Evolutionary conservation across 2,329 filamentous ascomycete species (phyloP).

Genomic region (Coleophoma crateriformis): DNA sequence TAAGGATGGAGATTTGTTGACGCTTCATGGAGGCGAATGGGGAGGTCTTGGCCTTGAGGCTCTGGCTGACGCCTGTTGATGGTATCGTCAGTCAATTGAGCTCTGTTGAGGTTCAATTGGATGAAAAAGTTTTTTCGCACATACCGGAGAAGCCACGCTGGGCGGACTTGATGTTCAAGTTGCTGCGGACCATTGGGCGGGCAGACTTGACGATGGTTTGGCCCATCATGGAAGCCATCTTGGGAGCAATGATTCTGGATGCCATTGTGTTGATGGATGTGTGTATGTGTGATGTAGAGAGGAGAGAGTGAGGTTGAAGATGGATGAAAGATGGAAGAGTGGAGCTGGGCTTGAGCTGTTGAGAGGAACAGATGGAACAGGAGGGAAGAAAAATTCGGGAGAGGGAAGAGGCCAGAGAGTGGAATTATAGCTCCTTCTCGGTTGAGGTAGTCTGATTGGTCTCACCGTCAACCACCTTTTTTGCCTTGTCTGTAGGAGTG

Average conservation of each 20-base stretch:
- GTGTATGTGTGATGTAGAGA: constrained; percentile 11
- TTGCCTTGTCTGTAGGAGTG: background rate
- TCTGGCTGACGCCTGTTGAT: constrained; percentile 31
- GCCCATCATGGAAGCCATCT: constrained; percentile 69
- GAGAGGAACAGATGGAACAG: background rate
- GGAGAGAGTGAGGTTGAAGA: constrained; percentile 5
- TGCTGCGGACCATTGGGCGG: constrained; percentile 66
- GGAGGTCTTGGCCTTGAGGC: constrained; percentile 16
- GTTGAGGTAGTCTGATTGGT: constrained; percentile 1
- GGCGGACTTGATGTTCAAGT: constrained; percentile 53
- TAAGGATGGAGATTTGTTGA: constrained; percentile 62
- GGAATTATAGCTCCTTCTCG: background rate
- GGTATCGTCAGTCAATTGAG: constrained; percentile 28
- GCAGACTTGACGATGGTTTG: constrained; percentile 60
- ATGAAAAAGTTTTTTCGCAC: constrained; percentile 23
- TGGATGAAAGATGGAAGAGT: constrained; percentile 4
- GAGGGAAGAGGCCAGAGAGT: background rate
- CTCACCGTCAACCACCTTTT: constrained; percentile 1
- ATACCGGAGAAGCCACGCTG: constrained; percentile 75
- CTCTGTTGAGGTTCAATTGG: constrained; percentile 6
- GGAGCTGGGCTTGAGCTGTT: background rate
- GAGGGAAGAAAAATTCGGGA: constrained; percentile 1
- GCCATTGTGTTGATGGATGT: constrained; percentile 66
- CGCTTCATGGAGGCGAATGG: constrained; percentile 63
- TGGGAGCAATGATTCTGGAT: constrained; percentile 70